Conservation (phyloP, 306 rosid species). For the Casuarina equisetifolia region DNA sequence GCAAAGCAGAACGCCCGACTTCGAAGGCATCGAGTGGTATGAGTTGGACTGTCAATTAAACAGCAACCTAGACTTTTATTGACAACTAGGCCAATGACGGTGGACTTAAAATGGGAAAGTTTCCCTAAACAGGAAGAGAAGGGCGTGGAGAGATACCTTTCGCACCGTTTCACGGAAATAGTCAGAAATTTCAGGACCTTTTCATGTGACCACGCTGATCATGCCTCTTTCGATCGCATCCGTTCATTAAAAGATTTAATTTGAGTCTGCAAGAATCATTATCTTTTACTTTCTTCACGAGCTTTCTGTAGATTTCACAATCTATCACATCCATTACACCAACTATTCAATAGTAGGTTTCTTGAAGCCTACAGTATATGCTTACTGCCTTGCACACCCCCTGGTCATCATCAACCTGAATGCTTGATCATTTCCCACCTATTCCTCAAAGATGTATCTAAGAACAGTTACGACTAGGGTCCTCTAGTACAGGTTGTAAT, state of each 20-base stretch:
- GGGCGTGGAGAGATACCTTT: background rate
- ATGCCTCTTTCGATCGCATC: background rate
- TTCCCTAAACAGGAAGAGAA: background rate
- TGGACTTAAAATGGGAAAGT: background rate
- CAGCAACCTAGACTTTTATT: background rate
- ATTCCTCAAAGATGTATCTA: too few species aligned
- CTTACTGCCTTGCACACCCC: background rate
- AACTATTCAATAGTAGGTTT: background rate
- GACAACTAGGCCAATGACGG: background rate
- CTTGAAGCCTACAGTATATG: background rate
- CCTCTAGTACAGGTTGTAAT: background rate
- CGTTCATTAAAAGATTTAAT: background rate
- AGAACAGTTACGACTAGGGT: too few species aligned
- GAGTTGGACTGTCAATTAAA: background rate
- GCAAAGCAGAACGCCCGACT: background rate
- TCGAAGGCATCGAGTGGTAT: background rate
- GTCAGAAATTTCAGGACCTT: constrained; percentile 5
- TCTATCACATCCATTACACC: background rate
- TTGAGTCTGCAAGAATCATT: too few species aligned
- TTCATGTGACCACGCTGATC: background rate
- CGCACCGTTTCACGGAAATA: constrained; percentile 4
- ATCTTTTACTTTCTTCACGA: background rate
- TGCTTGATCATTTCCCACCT: background rate
- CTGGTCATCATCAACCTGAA: background rate
- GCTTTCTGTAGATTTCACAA: background rate